These are phyloP conservation scores for Halophytophthora polymorphica DNA, from an alignment of 352 stramenopile species.

Conservation along the genomic window DNA sequence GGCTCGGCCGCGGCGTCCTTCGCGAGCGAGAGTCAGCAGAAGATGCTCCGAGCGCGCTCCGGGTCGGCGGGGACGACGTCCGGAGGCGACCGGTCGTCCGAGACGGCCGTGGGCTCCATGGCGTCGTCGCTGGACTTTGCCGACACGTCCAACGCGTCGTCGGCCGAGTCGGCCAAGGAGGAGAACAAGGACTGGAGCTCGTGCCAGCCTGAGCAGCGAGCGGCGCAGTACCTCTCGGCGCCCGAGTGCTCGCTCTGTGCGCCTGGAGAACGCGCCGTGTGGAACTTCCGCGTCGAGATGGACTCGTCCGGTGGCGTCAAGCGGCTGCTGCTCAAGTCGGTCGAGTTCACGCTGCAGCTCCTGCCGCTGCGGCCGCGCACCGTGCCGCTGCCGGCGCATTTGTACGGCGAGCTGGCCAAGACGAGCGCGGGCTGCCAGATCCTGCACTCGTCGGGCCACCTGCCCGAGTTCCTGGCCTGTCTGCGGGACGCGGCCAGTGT, in stretches of 20 bases:
- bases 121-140: conserved; percentile 52
- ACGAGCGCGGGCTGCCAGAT: conserved; percentile 81
- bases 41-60: conserved; percentile 52
- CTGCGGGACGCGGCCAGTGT: conserved; percentile 79
- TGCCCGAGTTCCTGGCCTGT: conserved; percentile 81
- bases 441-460: conserved; percentile 70
- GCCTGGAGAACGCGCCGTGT: conserved; percentile 78
- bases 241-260: conserved; percentile 78
- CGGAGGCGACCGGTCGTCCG: conserved; percentile 62
- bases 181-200: conserved; percentile 90
- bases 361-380: conserved; percentile 73
- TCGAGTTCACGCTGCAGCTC: conserved; percentile 87
- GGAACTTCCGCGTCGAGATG: conserved; percentile 89
- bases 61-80: conserved; percentile 42
- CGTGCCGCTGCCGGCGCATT: conserved; percentile 74
- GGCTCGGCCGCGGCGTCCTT: conserved; percentile 36
- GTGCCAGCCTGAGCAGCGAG: conserved; percentile 80
- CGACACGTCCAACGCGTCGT: conserved; percentile 54
- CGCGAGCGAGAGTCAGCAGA: conserved; percentile 54
- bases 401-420: conserved; percentile 87
- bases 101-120: conserved; percentile 34
- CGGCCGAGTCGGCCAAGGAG: conserved; percentile 58
- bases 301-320: conserved; percentile 61
- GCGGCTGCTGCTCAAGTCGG: conserved; percentile 81
- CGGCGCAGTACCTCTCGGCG: conserved; percentile 54